phyloP scores from a whole-genome alignment of 371 early-diverging fungal species.

The Mortierella sp. region DNA sequence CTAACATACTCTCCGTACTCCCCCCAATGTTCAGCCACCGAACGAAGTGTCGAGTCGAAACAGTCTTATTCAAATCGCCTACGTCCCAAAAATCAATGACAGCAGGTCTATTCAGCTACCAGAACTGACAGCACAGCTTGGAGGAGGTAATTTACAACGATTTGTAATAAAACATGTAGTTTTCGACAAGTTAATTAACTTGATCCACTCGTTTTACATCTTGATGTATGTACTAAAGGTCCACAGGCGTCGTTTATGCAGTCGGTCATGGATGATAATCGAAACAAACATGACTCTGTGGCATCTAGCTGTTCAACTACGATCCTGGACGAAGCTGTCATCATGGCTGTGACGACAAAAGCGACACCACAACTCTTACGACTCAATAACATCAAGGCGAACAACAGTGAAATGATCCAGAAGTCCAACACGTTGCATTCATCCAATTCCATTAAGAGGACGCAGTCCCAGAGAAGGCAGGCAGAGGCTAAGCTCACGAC shows the following conservation, averaged over 20 bases:
- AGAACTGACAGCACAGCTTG: slow-evolving; percentile 9
- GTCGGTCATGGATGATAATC: not conserved
- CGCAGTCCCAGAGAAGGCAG: slow-evolving; percentile 19
- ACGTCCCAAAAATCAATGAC: slow-evolving; percentile 19
- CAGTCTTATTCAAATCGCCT: slow-evolving; percentile 29
- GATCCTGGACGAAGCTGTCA: slow-evolving; percentile 27
- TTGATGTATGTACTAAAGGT: not conserved
- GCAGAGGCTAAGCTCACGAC: slow-evolving; percentile 3
- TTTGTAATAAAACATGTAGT: no score
- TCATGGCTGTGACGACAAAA: slow-evolving; percentile 27
- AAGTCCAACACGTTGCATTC: slow-evolving; percentile 40
- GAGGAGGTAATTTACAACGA: slow-evolving; percentile 15
- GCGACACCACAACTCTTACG: slow-evolving; percentile 36
- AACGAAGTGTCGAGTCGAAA: slow-evolving; percentile 1
- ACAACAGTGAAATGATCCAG: slow-evolving; percentile 41
- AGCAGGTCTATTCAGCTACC: slow-evolving; percentile 7
- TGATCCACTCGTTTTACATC: not conserved
- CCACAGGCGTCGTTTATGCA: slow-evolving; percentile 34
- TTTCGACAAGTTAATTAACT: no score
- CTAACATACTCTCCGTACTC: no score
- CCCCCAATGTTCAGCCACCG: not conserved
- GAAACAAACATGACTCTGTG: slow-evolving; percentile 32
- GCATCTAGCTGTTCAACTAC: slow-evolving; percentile 40
- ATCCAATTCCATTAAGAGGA: slow-evolving; percentile 36
- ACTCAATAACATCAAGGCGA: slow-evolving; percentile 29